Evolutionary conservation across 768 basidiomycete genomes (phyloP).

Genomic region (Gymnopilus junonius): DNA sequence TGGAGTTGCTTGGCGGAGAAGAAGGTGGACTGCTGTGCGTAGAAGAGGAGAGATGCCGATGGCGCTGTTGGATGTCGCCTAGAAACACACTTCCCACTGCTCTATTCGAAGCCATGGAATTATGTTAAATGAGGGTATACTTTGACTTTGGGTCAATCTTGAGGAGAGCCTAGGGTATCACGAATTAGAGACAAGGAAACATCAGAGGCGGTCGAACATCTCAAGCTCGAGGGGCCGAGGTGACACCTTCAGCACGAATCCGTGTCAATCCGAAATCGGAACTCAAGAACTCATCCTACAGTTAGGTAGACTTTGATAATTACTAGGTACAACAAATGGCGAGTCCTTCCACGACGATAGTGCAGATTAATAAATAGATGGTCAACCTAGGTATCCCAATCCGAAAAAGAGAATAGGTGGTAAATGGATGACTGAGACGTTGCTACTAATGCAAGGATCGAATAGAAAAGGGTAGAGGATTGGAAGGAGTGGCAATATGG

Average conservation of each 20-base stretch:
- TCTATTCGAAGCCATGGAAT: slow-evolving; percentile 23
- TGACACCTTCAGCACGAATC: neutral
- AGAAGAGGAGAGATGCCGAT: slow-evolving; percentile 64
- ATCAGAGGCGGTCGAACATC: neutral
- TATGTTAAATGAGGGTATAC: neutral
- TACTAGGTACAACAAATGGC: neutral
- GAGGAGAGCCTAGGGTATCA: neutral
- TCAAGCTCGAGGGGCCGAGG: neutral
- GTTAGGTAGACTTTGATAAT: neutral
- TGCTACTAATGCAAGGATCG: neutral
- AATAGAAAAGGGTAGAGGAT: neutral
- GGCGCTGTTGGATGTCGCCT: slow-evolving; percentile 68
- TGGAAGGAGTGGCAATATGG: neutral
- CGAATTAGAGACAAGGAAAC: neutral
- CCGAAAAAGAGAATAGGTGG: neutral
- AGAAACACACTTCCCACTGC: slow-evolving; percentile 78
- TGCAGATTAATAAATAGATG: neutral
- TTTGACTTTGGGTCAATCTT: neutral
- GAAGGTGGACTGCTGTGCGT: slow-evolving; percentile 45
- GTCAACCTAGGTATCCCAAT: neutral
- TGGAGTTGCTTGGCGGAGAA: slow-evolving; percentile 41
- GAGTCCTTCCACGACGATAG: neutral
- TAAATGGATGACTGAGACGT: neutral
- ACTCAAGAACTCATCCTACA: neutral
- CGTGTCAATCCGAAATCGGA: neutral